Evolutionary conservation across 2,329 filamentous ascomycete species (phyloP), one percentile per base, ranked within the genome.

Genomic region (Trichoderma endophyticum): DNA sequence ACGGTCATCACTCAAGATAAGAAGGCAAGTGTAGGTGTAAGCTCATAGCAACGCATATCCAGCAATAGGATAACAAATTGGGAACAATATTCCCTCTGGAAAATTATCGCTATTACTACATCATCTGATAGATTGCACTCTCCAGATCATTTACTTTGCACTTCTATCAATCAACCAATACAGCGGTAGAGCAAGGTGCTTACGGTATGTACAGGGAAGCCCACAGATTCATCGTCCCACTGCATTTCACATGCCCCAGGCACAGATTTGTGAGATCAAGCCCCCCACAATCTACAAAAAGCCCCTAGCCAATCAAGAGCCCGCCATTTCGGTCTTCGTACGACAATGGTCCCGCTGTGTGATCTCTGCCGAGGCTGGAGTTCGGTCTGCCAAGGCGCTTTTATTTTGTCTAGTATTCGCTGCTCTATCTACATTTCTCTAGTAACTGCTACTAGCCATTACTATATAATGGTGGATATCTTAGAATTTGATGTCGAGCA

Each of bases 301-400:
- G 12, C 4, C 2, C 30, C 48, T 48, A 28, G 54, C 65, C 65
- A 59, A 69, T 69, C 34, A 48, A 26, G 18, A 18, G 7, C 24
- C 24, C 11, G 18, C n/a, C 26, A 69, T 69, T 48, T 69, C 65
- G 39, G 54, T 30, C 18, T n/a, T 43, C 32, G 36, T 24, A 7
- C 1, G 9, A 9, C 5, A n/a, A 2, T 15, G 11, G 30, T 36
- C 34, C 66, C 36, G 28, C 34, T 26, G n/a, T 34, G 57, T 18
- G 6, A 32, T 51, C 32, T 62, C n/a, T 71, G 24, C 60, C 48
- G 68, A 71, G 60, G 59, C 57, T 70, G n/a, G 51, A 68, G 28
- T 26, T 56, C 28, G 12, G 4, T 56, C 48, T n/a, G 24, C 43
- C 43, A 66, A 56, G 43, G 18, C 9, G 15, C 28, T 60, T 32